Evolutionary conservation across 306 rosid species (phyloP).

Genomic region (Prunus kanzakura): DNA sequence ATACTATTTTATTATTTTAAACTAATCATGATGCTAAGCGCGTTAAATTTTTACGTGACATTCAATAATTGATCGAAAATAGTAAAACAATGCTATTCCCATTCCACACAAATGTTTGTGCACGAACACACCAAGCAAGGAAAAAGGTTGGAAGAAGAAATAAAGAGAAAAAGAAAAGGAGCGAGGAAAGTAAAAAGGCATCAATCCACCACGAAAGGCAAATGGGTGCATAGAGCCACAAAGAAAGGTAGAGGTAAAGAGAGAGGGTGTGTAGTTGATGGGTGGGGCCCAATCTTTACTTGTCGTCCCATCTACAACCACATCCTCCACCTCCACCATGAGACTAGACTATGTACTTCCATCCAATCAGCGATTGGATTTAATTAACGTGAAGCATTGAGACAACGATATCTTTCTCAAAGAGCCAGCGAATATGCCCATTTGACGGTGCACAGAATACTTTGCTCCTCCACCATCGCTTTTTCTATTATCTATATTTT

Average conservation of each 20-base stretch:
- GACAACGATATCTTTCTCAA: slow-evolving; percentile 46
- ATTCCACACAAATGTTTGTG: too few relatives aligned
- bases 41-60: too few relatives aligned
- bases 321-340: slow-evolving; percentile 33
- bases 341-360: too few relatives aligned
- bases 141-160: background rate
- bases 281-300: slow-evolving; percentile 45
- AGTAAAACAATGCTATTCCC: rapidly evolving
- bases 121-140: background rate
- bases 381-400: slow-evolving; percentile 1
- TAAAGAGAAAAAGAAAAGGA: background rate
- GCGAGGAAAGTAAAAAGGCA: slow-evolving; percentile 8
- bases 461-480: slow-evolving; percentile 60
- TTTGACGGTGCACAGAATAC: slow-evolving; percentile 48
- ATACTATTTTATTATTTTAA: rapidly evolving
- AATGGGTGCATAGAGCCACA: slow-evolving; percentile 42
- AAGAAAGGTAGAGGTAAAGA: slow-evolving; percentile 37
- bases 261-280: slow-evolving; percentile 24
- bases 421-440: slow-evolving; percentile 54
- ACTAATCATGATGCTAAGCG: too few relatives aligned
- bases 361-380: slow-evolving; percentile 14
- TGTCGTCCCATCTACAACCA: slow-evolving; percentile 37
- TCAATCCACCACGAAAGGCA: slow-evolving; percentile 34
- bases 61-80: rapidly evolving
- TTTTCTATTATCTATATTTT: background rate